Evolutionary conservation across 2,329 filamentous ascomycete genomes (phyloP).

Genomic region (Fusarium succisae): DNA sequence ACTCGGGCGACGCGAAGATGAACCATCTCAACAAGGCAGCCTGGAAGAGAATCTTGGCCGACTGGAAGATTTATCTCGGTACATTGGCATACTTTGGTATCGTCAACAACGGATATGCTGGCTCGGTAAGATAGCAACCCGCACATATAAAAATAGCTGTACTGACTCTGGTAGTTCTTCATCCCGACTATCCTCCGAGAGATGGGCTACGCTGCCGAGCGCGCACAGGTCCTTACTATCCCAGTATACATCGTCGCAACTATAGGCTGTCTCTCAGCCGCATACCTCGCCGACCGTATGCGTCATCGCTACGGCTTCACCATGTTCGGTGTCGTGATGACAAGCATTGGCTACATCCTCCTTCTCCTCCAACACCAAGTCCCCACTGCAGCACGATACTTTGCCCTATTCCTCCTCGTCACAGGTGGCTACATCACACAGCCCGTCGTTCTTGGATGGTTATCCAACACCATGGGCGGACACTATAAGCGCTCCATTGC

Average conservation of each 20-base stretch:
- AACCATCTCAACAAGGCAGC: slow-evolving; percentile 60
- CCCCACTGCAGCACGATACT: slow-evolving; percentile 17
- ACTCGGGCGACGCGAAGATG: slow-evolving; percentile 1
- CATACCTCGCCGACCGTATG: slow-evolving; percentile 34
- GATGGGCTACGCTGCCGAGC: slow-evolving; percentile 65
- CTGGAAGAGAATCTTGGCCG: slow-evolving; percentile 63
- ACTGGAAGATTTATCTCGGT: slow-evolving; percentile 54
- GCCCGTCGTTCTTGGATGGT: slow-evolving; percentile 73
- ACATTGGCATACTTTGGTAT: slow-evolving; percentile 46
- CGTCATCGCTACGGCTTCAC: slow-evolving; percentile 17
- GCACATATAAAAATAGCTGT: fast-evolving
- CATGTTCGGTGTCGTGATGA: not conserved
- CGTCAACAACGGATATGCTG: slow-evolving; percentile 63
- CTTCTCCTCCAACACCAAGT: slow-evolving; percentile 5
- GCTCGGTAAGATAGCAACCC: slow-evolving; percentile 47
- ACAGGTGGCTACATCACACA: slow-evolving; percentile 9
- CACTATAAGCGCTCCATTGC: slow-evolving; percentile 6
- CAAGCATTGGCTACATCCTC: slow-evolving; percentile 6
- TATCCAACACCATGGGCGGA: slow-evolving; percentile 69
- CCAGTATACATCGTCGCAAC: slow-evolving; percentile 70
- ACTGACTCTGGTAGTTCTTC: slow-evolving; percentile 51
- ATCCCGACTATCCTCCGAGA: slow-evolving; percentile 71
- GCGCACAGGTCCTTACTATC: slow-evolving; percentile 72
- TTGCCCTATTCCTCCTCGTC: slow-evolving; percentile 8
- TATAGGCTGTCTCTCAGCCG: slow-evolving; percentile 62